Evolutionary conservation across 2,329 filamentous ascomycete species (phyloP), one percentile per base, ranked within the genome.

Genomic region (Cercospora berteroae): DNA sequence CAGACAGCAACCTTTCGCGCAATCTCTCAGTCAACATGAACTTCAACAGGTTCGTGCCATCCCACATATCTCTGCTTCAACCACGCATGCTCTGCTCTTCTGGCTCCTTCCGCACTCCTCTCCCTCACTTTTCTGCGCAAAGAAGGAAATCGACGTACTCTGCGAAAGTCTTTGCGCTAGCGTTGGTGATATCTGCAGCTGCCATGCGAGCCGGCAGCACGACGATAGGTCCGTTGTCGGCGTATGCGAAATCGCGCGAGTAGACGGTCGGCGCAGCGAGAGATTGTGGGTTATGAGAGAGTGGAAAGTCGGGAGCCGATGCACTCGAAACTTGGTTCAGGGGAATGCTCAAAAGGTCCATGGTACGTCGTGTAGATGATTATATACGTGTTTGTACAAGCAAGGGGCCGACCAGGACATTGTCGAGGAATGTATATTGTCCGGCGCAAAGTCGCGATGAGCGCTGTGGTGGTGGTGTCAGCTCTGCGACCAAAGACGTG

Each of bases 1-100:
- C 84, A 59, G 83, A 84, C 36, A 86, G 80, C 39, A 86, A 79
- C 77, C 84, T 86, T 79, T 80, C 77, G 77, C 77, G 80, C 73
- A 80, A 75, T 36, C 78, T 75, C 75, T 84, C 81, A 83, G 81
- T 58, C n/a, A 64, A 58, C 52, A 64, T 64, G 33, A 44, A 57
- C 50, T 64, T 64, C 52, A 65, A 59, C 50, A 70, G 63, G 56
- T 67, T 60, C 68, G 66, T 60, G 64, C 63, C 23, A 63, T 65
- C 23, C 29, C 64, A 65, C 67, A 69, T 70, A 2, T 60, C 39
- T 61, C 23, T 33, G n/a, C 18, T 13, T 57, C 29, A 63, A 36
- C 50, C 33, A 36, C 20, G 23, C 58, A 66, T 18, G 59, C 57
- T 59, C 52, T 58, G n/a, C 58, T 44, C 52, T 58, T 42, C 36